These are phyloP conservation scores for Helichrysum umbraculigerum DNA, from an alignment of 129 eudicot species.

Conservation along the genomic window DNA sequence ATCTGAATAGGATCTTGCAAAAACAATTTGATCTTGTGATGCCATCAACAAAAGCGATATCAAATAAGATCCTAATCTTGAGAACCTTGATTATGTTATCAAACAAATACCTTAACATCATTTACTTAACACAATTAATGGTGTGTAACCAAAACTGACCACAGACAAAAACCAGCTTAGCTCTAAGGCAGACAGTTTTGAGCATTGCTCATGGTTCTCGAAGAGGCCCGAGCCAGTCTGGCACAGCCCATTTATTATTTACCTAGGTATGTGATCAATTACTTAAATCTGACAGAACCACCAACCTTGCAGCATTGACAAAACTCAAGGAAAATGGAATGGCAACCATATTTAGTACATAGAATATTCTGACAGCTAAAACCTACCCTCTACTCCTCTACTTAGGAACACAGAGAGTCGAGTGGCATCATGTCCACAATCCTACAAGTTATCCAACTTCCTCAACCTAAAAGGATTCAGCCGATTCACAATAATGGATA, in stretches of 20 bases:
- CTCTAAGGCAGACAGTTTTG: too few species aligned
- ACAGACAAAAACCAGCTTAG: too few species aligned
- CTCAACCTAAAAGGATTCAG: conserved; percentile 39
- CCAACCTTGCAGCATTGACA: not conserved
- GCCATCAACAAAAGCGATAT: not conserved
- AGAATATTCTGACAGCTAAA: not conserved
- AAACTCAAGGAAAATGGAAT: conserved; percentile 14
- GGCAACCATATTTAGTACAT: conserved; percentile 35
- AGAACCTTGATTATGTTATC: not conserved
- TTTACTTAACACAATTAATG: not conserved
- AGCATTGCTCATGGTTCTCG: too few species aligned
- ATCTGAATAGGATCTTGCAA: not conserved
- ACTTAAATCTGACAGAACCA: too few species aligned
- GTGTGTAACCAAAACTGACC: not conserved
- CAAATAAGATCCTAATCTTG: too few species aligned
- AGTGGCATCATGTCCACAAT: not conserved
- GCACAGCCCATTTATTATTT: not conserved
- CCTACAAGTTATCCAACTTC: conserved; percentile 10
- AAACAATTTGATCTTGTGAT: too few species aligned
- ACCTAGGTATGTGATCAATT: not conserved
- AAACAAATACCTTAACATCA: not conserved
- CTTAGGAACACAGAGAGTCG: not conserved
- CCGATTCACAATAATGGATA: conserved; percentile 31
- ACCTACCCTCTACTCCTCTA: not conserved
- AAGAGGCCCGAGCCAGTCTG: too few species aligned